Evolutionary conservation across 2,329 filamentous ascomycete species (phyloP), one percentile per base, ranked within the genome.

Genomic region (Colletotrichum endophyticum): DNA sequence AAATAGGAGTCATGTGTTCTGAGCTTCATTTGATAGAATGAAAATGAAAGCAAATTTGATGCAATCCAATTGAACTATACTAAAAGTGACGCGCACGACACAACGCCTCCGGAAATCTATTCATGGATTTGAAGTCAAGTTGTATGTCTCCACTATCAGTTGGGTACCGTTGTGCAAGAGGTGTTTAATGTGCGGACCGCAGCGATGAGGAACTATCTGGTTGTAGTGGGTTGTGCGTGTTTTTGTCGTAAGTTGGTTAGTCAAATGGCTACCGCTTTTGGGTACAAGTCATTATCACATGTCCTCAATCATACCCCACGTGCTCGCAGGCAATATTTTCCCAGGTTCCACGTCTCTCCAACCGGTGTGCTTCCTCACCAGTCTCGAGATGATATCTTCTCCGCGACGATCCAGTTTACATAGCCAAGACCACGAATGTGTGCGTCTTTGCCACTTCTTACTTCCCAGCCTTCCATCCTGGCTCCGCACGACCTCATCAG

Each of bases 401-500:
- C 73, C 13, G 72, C 75, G 32, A 91, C 85, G 63, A 91, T 85
- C 89, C 90, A 92, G 77, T 87, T 87, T 72, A 92, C 76, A 76
- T 87, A 84, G 12, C 89, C 90, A 28, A 84, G 85, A 6, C 89
- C 89, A 85, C 88, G 90, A 76, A 91, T 82, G 78, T 90, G 88
- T 75, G 79, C 82, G 76, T 87, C 83, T 19, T 82, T 84, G 3
- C 90, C 90, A 77, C 87, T 89, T 76, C 81, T 83, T 13, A 92
- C 79, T 81, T 87, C 85, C 90, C 90, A 91, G n/a, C 80, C 80
- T 5, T 80, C 82, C 44, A 84, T 83, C 34, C 85, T 83, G 4
- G 86, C 88, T 13, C 87, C 89, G 80, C 89, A 91, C 6, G 85
- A 86, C 72, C 89, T 87, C 78, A 95, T 83, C 79, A 96, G 82